These are phyloP conservation scores for Mallotus nudiflorus DNA, from an alignment of 345 rosid genomes.

Conservation along the genomic window DNA sequence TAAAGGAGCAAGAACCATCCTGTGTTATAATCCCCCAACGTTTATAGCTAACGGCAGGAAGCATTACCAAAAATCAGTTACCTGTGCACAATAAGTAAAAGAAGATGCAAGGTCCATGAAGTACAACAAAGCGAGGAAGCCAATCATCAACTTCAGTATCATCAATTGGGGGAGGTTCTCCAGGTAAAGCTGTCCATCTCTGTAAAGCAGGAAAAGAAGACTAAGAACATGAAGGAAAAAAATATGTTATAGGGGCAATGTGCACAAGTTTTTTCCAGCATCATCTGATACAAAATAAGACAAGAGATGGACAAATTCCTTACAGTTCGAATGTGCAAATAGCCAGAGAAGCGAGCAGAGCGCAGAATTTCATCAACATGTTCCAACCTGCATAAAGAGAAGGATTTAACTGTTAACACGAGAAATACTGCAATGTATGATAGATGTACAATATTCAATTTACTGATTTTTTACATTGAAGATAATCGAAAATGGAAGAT, in stretches of 20 bases:
- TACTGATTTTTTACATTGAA: conserved; percentile 3
- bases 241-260: conserved; percentile 3
- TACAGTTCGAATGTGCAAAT: conserved; percentile 82
- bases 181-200: conserved; percentile 98
- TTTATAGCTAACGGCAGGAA: neutral
- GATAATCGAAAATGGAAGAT: conserved; percentile 5
- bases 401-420: neutral
- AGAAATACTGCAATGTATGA: neutral
- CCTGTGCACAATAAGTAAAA: conserved; percentile 81
- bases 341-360: conserved; percentile 85
- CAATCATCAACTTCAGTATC: conserved; percentile 95
- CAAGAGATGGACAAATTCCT: conserved; percentile 6
- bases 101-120: conserved; percentile 87
- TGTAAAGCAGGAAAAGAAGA: conserved; percentile 21
- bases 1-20: neutral
- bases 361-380: conserved; percentile 87
- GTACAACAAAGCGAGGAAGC: conserved; percentile 96
- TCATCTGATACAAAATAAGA: conserved; percentile 14
- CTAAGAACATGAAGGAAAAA: neutral
- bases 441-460: neutral
- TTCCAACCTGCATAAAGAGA: conserved; percentile 60
- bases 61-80: conserved; percentile 21
- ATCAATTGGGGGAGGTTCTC: conserved; percentile 90
- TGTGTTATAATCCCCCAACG: neutral
- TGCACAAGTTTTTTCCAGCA: conserved; percentile 13